Percentiles rank a stretch among this genome's conserved stretches.
Evolutionary conservation across 805 yeast genomes (phyloP).

Genomic region (Pachysolen tannophilus): DNA sequence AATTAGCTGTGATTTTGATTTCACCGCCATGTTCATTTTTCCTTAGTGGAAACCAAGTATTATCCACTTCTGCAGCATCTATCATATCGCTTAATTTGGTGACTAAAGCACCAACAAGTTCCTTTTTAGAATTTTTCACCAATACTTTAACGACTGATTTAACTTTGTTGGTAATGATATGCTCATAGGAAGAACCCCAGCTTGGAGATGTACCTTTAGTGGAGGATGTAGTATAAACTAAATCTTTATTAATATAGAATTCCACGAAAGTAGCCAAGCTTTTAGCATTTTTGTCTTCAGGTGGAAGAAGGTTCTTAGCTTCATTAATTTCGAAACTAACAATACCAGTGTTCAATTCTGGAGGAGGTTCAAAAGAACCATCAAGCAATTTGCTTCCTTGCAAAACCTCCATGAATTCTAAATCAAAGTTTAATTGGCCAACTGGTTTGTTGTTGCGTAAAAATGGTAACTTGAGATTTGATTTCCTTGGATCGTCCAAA

Average conservation of each 20-base stretch:
- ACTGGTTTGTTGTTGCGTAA: conserved; percentile 78
- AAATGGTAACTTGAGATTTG: conserved; percentile 45
- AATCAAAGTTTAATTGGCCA: conserved; percentile 65
- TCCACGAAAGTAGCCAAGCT: conserved; percentile 65
- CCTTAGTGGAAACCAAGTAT: conserved; percentile 66
- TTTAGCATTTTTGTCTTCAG: conserved; percentile 29
- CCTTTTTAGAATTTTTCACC: conserved; percentile 53
- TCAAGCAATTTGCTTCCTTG: conserved; percentile 57
- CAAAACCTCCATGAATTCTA: conserved; percentile 71
- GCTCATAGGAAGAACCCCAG: conserved; percentile 43
- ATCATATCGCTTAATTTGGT: conserved; percentile 57
- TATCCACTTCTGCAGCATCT: conserved; percentile 71
- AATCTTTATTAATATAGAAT: conserved; percentile 54
- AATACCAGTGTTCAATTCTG: conserved; percentile 92
- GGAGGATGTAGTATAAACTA: conserved; percentile 47
- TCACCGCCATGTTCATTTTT: conserved; percentile 71
- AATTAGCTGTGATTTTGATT: conserved; percentile 55
- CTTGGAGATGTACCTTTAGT: conserved; percentile 64
- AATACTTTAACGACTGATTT: conserved; percentile 61
- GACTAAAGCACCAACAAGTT: conserved; percentile 50
- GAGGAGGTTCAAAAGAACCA: conserved; percentile 79
- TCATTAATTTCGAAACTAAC: conserved; percentile 37
- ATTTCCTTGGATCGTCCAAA: conserved; percentile 41
- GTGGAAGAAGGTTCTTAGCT: conserved; percentile 20
- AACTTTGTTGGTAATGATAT: conserved; percentile 65